phyloP scores from a whole-genome alignment of 2,329 filamentous ascomycete species.

The Aspergillus bombycis region DNA sequence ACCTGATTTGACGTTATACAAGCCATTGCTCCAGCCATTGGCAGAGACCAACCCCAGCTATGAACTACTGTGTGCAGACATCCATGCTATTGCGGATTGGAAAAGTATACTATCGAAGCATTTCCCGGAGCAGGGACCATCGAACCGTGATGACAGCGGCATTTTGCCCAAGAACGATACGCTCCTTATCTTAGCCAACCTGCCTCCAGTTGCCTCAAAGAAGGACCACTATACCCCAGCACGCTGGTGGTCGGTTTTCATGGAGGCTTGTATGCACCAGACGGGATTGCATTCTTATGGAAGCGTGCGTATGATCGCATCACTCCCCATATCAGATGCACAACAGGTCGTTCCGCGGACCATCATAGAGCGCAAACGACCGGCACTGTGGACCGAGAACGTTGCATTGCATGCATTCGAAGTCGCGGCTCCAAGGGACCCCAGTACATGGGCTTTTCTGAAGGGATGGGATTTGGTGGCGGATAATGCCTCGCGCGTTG shows the following conservation, averaged over 20 bases:
- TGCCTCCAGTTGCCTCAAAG: constrained; percentile 59
- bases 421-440: constrained; percentile 52
- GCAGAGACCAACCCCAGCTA: constrained; percentile 52
- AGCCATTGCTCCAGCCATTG: constrained; percentile 63
- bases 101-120: constrained; percentile 32
- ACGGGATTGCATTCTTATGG: constrained; percentile 74
- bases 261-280: constrained; percentile 60
- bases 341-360: constrained; percentile 62
- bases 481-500: constrained; percentile 31
- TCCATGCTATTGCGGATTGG: constrained; percentile 64
- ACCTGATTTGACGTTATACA: constrained; percentile 62
- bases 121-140: constrained; percentile 58
- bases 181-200: constrained; percentile 72
- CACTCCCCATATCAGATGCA: constrained; percentile 67
- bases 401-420: constrained; percentile 50
- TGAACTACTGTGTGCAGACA: constrained; percentile 56
- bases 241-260: constrained; percentile 59
- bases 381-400: constrained; percentile 63
- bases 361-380: constrained; percentile 58
- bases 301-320: constrained; percentile 76
- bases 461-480: constrained; percentile 31
- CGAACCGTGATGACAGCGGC: constrained; percentile 42
- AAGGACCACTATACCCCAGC: constrained; percentile 53
- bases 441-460: constrained; percentile 22
- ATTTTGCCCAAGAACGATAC: constrained; percentile 66